These are phyloP conservation scores for Plectranthus barbatus DNA, from an alignment of 257 asterid genomes.

Conservation along the genomic window DNA sequence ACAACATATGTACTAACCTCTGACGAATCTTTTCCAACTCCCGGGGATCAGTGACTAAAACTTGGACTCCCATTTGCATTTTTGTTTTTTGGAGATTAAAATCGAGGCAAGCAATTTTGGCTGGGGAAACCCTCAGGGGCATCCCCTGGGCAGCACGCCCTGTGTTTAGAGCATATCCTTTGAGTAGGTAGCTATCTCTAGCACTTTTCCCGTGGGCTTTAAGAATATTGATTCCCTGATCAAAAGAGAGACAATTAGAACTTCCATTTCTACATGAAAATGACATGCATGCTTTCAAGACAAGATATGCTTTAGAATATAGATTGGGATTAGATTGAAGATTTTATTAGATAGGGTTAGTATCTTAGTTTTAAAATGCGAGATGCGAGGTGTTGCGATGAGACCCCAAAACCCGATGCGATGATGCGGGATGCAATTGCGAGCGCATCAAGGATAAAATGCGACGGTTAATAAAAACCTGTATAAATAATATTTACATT, in stretches of 20 bases:
- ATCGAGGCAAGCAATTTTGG: conserved; percentile 87
- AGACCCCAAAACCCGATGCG: too few relatives aligned
- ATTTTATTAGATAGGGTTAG: too few relatives aligned
- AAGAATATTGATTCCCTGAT: conserved; percentile 81
- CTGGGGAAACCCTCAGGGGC: conserved; percentile 82
- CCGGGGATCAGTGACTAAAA: conserved; percentile 80
- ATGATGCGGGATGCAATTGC: too few relatives aligned
- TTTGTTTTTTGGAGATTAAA: conserved; percentile 87
- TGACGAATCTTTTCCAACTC: conserved; percentile 95
- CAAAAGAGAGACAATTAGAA: conserved; percentile 14
- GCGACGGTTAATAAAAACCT: too few relatives aligned
- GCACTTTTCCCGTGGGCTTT: conserved; percentile 97
- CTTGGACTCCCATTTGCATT: conserved; percentile 98
- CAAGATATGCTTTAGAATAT: too few relatives aligned
- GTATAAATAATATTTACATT: too few relatives aligned
- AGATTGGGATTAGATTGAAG: too few relatives aligned
- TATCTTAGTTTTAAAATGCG: too few relatives aligned
- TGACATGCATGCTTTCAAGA: too few relatives aligned
- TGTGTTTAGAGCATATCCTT: conserved; percentile 87
- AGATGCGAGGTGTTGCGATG: too few relatives aligned
- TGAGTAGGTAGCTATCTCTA: conserved; percentile 71
- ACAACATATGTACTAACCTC: conserved; percentile 36
- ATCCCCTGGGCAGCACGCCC: conserved; percentile 96
- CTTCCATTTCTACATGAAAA: too few relatives aligned
- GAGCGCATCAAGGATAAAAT: too few relatives aligned